Evolutionary conservation across 352 stramenopile genomes (phyloP), one percentile per base, ranked within the genome.

Genomic region (Elongisporangium anandrum): DNA sequence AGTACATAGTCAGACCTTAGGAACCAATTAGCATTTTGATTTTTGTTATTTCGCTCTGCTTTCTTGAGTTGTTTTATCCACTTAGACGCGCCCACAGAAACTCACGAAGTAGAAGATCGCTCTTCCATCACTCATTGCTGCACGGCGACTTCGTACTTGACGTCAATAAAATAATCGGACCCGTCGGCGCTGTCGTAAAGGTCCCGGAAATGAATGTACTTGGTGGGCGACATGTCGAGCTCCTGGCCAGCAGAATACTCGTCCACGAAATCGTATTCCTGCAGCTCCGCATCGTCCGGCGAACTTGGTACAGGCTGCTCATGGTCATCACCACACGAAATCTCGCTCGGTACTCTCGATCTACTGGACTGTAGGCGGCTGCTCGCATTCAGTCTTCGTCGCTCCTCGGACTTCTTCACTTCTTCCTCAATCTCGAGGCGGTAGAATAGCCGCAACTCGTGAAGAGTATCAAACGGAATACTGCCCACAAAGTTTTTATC

Each of bases 261-360:
- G 23, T 94, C 82, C 21, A 92, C 68, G 63, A 92, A 92, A 55
- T 94, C 85, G 62, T 92, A 92, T 63, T 92, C 82, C 54, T 72
- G 66, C 49, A 84, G 72, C 60, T 82, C 60, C 2, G 52, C 67
- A 50, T 68, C 66, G 23, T 84, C 73, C 50, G 60, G 60, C 54
- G 63, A 60, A 54, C 50, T 68, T n/a, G 57, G 72, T 20, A 59
- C 68, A 16, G 60, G 54, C n/a, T 65, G 51, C 19, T 73, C 64
- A 52, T 69, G 53, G 1, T 65, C 20, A 20, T 76, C 61, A 52
- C 23, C 19, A 56, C 24, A n/a, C n/a, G n/a, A n/a, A n/a, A n/a
- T n/a, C n/a, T 8, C 13, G 29, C 29, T 41, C 9, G 29, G 9
- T 15, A 13, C 4, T 41, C 9, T 41, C 9, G 24, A 34, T 34